Evolutionary conservation across 2,329 filamentous ascomycete species (phyloP).

Genomic region (Fusarium sterilihyphosum): DNA sequence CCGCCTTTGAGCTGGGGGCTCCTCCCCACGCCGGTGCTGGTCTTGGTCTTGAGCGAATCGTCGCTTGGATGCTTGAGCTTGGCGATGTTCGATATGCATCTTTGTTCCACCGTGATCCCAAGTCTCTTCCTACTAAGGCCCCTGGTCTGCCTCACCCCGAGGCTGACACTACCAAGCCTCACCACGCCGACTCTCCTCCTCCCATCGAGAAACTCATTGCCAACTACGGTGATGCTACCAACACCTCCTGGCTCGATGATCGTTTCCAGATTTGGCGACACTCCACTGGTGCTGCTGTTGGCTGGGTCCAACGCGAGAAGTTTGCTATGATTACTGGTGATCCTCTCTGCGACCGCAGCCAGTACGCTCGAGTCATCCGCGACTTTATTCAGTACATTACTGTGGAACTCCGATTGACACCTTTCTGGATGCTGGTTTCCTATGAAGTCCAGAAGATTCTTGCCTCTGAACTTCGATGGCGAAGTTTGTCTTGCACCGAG

Average conservation of each 20-base stretch:
- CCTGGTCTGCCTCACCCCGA: slow-evolving; percentile 83
- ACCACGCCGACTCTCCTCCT: slow-evolving; percentile 67
- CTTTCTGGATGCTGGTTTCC: slow-evolving; percentile 90
- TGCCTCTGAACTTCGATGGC: slow-evolving; percentile 83
- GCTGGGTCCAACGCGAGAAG: slow-evolving; percentile 79
- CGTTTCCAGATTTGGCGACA: slow-evolving; percentile 91
- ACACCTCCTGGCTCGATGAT: slow-evolving; percentile 92
- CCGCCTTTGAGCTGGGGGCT: slow-evolving; percentile 87
- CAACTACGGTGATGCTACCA: slow-evolving; percentile 94
- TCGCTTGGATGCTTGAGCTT: slow-evolving; percentile 86
- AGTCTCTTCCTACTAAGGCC: slow-evolving; percentile 78
- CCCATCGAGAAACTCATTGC: slow-evolving; percentile 88
- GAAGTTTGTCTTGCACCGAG: slow-evolving; percentile 85
- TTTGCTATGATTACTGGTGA: slow-evolving; percentile 89
- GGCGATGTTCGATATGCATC: slow-evolving; percentile 91
- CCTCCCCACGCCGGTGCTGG: slow-evolving; percentile 91
- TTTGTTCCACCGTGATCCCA: slow-evolving; percentile 87
- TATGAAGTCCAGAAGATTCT: slow-evolving; percentile 81
- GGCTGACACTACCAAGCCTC: slow-evolving; percentile 73
- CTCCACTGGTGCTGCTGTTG: slow-evolving; percentile 82
- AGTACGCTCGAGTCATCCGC: slow-evolving; percentile 78
- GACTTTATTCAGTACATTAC: slow-evolving; percentile 81
- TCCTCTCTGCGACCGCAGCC: slow-evolving; percentile 81
- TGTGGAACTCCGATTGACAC: slow-evolving; percentile 75
- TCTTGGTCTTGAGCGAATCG: slow-evolving; percentile 87